These are phyloP conservation scores for Flaveria brownii DNA, from an alignment of 129 eudicot species.

Conservation along the genomic window DNA sequence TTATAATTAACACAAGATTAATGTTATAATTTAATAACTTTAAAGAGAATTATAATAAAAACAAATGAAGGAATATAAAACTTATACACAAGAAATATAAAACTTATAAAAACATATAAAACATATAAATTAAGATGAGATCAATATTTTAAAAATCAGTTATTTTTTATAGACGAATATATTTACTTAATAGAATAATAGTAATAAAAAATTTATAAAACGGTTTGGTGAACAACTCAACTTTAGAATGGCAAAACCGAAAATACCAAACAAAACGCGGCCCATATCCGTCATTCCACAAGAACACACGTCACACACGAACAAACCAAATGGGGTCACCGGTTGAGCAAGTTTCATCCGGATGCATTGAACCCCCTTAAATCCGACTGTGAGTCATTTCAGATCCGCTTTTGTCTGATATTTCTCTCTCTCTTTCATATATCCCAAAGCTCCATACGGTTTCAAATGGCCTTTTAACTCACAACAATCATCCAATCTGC, in stretches of 20 bases:
- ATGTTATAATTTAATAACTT: no score
- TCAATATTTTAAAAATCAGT: no score
- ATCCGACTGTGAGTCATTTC: conserved; percentile 35
- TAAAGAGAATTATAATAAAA: no score
- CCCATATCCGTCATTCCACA: conserved; percentile 12
- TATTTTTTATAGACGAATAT: no score
- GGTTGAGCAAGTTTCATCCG: conserved; percentile 21
- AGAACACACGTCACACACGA: conserved; percentile 4
- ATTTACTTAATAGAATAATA: no score
- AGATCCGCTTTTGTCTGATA: conserved; percentile 32
- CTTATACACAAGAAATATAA: no score
- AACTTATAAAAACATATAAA: no score
- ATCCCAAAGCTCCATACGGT: conserved; percentile 23
- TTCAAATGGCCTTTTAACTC: conserved; percentile 26
- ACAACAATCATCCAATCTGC: conserved; percentile 19
- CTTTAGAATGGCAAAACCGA: not conserved
- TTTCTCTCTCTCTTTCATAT: conserved; percentile 22
- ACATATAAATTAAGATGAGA: no score
- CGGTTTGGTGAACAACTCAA: not conserved
- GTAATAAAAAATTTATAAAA: no score
- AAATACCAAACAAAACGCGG: not conserved
- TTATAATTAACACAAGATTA: no score
- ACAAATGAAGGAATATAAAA: no score
- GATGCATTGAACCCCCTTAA: conserved; percentile 28
- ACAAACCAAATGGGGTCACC: conserved; percentile 27